Evolutionary conservation across 441 rosid species (phyloP), one percentile per base, ranked within the genome.

Genomic region (Corymbia calophylla): DNA sequence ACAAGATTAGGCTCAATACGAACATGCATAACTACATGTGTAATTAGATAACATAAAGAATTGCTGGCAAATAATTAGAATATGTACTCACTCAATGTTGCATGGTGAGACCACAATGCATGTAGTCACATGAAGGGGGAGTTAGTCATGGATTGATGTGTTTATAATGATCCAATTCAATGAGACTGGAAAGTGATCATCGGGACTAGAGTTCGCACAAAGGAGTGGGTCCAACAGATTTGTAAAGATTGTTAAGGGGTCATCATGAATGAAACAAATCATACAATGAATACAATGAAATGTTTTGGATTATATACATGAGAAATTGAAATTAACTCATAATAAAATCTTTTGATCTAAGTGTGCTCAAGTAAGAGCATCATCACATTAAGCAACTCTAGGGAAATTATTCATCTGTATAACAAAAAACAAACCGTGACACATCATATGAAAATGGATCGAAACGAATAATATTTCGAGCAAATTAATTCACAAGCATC

Each of bases 401-500:
- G 3, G 2, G 8, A 16, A 68, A 32, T 47, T 10, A 9, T 18
- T 19, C 21, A 35, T 5, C 14, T 35, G 7, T 18, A 19, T 2
- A 5, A 1, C 6, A 70, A 23, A 35, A 7, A 48, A 15, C 44
- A 32, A 35, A 70, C 3, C 5, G 1, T 1, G 14, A 70, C 2
- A 5, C 7, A 5, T 1, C 4, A 35, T 9, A 19, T 0, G 1
- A 8, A 35, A 3, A 18, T 7, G 2, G 12, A 66, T 17, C 23
- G 19, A 70, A 70, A 5, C 0, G 1, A 2, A 70, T 6, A 70
- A 70, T 35, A 19, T 1, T 4, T 35, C 3, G 4, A 10, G 48
- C 19, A 47, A 35, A 70, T 18, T 70, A 70, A 0, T 70, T 0
- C 7, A 64, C 0, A 19, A 1, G 25, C 5, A 6, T 35, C 81